Evolutionary conservation across 2,329 filamentous ascomycete genomes (phyloP), one percentile per base, ranked within the genome.

Genomic region (Botrytis sinoallii): DNA sequence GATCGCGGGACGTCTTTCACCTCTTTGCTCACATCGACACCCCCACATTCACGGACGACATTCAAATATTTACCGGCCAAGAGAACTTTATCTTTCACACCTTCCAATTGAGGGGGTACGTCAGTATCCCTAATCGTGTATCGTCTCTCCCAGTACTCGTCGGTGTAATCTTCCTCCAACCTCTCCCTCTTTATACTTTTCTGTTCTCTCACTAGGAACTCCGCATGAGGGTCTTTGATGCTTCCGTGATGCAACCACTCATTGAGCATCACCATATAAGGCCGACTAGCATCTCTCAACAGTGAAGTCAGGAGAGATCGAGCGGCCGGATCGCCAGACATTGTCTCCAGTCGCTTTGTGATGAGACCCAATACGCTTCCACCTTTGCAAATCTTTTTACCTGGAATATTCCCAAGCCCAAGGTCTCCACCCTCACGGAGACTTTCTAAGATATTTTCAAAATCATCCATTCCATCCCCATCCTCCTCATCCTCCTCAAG

Each of bases 131-230:
- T 91, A 76, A 99, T 92, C 7, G 96, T 98, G 81, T 99, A 99
- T 76, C 96, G 89, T 80, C 97, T 94, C 82, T 99, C 96, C 96
- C 96, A 99, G 82, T 99, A 99, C 80, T 99, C 96, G 82, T 99
- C 96, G 0, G 95, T 99, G 80, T 98, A 99, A 82, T 99, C 96
- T 81, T 97, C 92, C 80, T 98, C 94, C 4, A 99, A 85, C 74
- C 93, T 89, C 81, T 98, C 96, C 59, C 96, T 89, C 74, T 92
- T 92, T 78, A 99, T 98, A 80, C 95, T 97, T 83, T 95, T 97
- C 79, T 97, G 94, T 82, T 98, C 96, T 80, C 97, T 97, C 80
- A 99, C 91, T 71, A 99, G 84, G 78, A 99, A 99, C 82, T 99
- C 96, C 1, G 91, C 89, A 81, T 98, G 95, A 0, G 95, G 94